phyloP scores from a whole-genome alignment of 352 stramenopile species.

The Phytophthora uliginosa region DNA sequence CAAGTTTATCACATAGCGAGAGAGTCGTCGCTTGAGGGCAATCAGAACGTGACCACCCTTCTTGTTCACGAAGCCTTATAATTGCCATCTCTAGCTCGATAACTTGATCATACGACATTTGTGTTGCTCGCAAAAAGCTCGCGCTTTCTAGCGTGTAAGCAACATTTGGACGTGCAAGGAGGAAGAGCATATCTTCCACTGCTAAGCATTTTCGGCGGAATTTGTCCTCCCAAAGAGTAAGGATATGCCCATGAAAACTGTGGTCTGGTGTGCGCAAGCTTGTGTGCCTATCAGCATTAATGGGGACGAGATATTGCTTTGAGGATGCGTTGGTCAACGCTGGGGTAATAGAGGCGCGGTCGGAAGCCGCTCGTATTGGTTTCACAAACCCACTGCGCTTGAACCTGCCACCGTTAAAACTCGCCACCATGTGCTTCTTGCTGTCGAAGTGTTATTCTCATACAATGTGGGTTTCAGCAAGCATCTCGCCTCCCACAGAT shows the following conservation, averaged over 20 bases:
- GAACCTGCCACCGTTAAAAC: not conserved
- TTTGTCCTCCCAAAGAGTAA: slow-evolving; percentile 74
- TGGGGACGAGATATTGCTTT: not conserved
- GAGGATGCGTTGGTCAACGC: not conserved
- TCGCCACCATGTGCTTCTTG: slow-evolving; percentile 4
- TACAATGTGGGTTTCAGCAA: slow-evolving; percentile 15
- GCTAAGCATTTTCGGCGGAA: slow-evolving; percentile 46
- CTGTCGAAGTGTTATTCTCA: not conserved
- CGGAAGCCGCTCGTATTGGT: slow-evolving; percentile 9
- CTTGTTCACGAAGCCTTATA: slow-evolving; percentile 33
- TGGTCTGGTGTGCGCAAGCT: not conserved
- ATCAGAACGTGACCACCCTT: slow-evolving; percentile 49
- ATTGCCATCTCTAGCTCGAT: slow-evolving; percentile 69
- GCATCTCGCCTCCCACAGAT: slow-evolving; percentile 32
- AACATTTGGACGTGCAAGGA: slow-evolving; percentile 54
- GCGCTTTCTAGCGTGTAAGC: slow-evolving; percentile 52
- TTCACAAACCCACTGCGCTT: slow-evolving; percentile 10
- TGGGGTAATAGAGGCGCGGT: not conserved
- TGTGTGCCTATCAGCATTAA: not conserved
- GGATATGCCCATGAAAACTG: slow-evolving; percentile 19
- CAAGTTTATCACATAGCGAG: slow-evolving; percentile 19
- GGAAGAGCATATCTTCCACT: slow-evolving; percentile 53
- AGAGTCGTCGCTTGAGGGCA: slow-evolving; percentile 30
- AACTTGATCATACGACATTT: slow-evolving; percentile 55
- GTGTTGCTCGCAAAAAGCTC: slow-evolving; percentile 43